Evolutionary conservation across 2,329 filamentous ascomycete species (phyloP).

Genomic region (Boeremia lycopersici): DNA sequence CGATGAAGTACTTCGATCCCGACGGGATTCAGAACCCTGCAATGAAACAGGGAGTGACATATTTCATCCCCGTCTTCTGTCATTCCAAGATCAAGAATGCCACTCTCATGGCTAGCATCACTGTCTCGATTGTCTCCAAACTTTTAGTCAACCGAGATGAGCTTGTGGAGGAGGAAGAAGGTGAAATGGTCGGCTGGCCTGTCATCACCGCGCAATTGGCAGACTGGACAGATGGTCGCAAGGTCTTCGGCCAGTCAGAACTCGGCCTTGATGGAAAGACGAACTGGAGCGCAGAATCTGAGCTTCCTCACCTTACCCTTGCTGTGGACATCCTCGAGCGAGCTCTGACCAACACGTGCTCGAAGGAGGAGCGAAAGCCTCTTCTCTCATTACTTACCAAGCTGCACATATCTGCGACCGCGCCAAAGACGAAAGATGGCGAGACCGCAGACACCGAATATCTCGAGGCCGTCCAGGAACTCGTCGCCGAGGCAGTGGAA

Average conservation of each 20-base stretch:
- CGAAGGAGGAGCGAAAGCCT: constrained; percentile 82
- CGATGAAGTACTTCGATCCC: constrained; percentile 88
- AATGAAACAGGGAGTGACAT: constrained; percentile 84
- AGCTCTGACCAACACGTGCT: constrained; percentile 66
- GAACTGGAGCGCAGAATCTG: constrained; percentile 65
- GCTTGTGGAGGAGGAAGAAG: constrained; percentile 75
- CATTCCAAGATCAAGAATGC: constrained; percentile 85
- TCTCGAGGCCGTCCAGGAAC: constrained; percentile 48
- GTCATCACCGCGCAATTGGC: constrained; percentile 82
- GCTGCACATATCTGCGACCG: constrained; percentile 73
- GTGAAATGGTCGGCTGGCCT: constrained; percentile 73
- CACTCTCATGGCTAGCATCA: constrained; percentile 75
- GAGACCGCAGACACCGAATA: constrained; percentile 25
- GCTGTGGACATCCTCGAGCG: constrained; percentile 78
- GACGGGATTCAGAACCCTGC: constrained; percentile 79
- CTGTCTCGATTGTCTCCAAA: constrained; percentile 75
- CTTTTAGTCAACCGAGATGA: constrained; percentile 65
- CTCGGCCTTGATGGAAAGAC: constrained; percentile 55
- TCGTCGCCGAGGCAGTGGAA: constrained; percentile 56
- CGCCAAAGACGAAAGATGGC: constrained; percentile 35
- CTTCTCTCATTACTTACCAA: constrained; percentile 73
- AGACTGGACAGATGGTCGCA: constrained; percentile 94
- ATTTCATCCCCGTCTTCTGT: constrained; percentile 94
- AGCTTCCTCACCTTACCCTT: constrained; percentile 80
- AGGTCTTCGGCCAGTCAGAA: constrained; percentile 66